phyloP scores from a whole-genome alignment of 257 asterid genomes.

The Salvia splendens region DNA sequence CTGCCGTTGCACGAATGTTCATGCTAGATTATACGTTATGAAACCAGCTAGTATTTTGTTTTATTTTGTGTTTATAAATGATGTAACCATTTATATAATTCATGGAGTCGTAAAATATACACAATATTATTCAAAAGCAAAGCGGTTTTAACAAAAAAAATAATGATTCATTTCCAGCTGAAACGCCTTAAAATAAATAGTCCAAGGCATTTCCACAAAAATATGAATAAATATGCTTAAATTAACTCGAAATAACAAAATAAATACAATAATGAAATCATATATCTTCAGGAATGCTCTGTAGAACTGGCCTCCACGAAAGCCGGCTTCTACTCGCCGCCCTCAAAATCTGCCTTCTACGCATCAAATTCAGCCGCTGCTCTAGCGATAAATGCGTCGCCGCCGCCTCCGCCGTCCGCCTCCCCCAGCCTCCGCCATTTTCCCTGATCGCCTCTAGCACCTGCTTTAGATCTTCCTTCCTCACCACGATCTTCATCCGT shows the following conservation, averaged over 20 bases:
- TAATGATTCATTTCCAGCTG: not conserved
- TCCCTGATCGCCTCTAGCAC: constrained; percentile 50
- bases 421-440: constrained; percentile 25
- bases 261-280: constrained; percentile 10
- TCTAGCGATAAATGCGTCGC: constrained; percentile 41
- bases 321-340: constrained; percentile 31
- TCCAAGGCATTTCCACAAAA: not conserved
- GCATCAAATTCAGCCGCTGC: constrained; percentile 53
- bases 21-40: too few species aligned
- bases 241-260: not conserved
- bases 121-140: too few species aligned
- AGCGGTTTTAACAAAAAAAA: too few species aligned
- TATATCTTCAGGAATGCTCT: constrained; percentile 60
- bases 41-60: too few species aligned
- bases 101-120: too few species aligned
- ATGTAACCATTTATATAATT: too few species aligned
- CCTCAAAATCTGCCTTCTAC: constrained; percentile 48
- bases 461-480: constrained; percentile 55
- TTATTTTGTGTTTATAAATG: too few species aligned
- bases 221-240: not conserved
- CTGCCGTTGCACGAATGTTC: too few species aligned
- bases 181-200: not conserved
- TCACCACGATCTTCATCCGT: constrained; percentile 56
- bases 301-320: constrained; percentile 55
- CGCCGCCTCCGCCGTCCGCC: constrained; percentile 24